Conservation (phyloP, 2,329 filamentous ascomycete genomes). For the Epichloe glyceriae region DNA sequence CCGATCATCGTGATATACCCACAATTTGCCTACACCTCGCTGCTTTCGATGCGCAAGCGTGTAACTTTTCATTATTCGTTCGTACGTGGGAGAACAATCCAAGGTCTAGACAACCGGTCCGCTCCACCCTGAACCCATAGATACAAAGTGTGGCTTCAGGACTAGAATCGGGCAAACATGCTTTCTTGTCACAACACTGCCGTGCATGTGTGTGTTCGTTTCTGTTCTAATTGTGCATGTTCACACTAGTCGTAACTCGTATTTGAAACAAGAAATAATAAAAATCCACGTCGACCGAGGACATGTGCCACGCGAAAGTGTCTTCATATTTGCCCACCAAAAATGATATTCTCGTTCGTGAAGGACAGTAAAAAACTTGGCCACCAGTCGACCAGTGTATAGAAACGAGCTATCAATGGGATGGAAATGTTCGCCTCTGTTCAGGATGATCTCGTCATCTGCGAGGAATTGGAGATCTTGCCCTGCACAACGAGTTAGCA, state of each 20-base stretch:
- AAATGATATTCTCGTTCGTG: conserved; percentile 34
- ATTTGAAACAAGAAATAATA: not conserved
- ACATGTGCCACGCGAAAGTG: not conserved
- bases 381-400: conserved; percentile 39
- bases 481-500: conserved; percentile 14
- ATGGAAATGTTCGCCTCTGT: conserved; percentile 30
- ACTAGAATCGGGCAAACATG: conserved; percentile 52
- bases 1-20: conserved; percentile 20
- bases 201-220: not conserved
- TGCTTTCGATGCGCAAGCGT: conserved; percentile 42
- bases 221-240: not conserved
- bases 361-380: conserved; percentile 44
- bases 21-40: conserved; percentile 51
- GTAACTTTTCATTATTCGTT: conserved; percentile 45
- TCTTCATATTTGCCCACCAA: conserved; percentile 19
- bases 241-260: not conserved
- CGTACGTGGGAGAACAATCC: conserved; percentile 50
- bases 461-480: conserved; percentile 29
- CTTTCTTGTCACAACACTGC: conserved; percentile 2
- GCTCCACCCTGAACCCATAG: conserved; percentile 52
- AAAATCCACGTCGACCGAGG: not conserved
- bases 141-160: conserved; percentile 41
- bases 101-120: conserved; percentile 56
- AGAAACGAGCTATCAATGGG: conserved; percentile 34
- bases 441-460: conserved; percentile 33